A percentile compares a stretch with the other conserved stretches of the same genome.
These are phyloP conservation scores for Macadamia tetraphylla DNA, from an alignment of 164 flowering plant species.

Conservation along the genomic window DNA sequence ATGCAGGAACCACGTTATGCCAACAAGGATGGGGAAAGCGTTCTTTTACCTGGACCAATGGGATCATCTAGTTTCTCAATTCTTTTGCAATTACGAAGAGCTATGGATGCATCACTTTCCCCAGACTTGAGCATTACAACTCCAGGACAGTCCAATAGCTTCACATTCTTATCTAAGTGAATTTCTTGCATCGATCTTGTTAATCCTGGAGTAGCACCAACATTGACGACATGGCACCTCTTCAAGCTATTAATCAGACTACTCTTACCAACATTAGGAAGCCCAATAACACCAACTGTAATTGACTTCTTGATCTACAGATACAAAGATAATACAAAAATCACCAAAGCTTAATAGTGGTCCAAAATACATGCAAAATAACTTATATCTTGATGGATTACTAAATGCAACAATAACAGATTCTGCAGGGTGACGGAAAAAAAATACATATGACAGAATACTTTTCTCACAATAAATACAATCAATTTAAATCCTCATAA, in stretches of 20 bases:
- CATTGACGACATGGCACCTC: constrained; percentile 82
- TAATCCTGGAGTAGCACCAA: constrained; percentile 95
- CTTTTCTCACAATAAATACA: too few relatives aligned
- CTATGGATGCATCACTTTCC: constrained; percentile 64
- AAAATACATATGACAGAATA: too few relatives aligned
- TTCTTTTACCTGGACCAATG: constrained; percentile 63
- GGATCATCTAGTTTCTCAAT: constrained; percentile 94
- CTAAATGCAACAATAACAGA: too few relatives aligned
- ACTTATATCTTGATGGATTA: too few relatives aligned
- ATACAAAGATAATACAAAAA: too few relatives aligned
- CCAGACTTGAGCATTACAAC: constrained; percentile 82
- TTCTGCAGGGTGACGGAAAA: too few relatives aligned
- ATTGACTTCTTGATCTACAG: constrained; percentile 82
- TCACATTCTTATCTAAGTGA: constrained; percentile 87
- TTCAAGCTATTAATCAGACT: constrained; percentile 93
- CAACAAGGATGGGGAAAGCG: not conserved
- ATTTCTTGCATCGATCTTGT: constrained; percentile 98
- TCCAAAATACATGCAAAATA: too few relatives aligned
- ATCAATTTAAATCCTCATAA: too few relatives aligned
- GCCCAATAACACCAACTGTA: constrained; percentile 84
- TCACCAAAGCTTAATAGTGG: too few relatives aligned
- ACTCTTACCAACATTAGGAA: constrained; percentile 99
- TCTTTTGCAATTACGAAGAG: constrained; percentile 92
- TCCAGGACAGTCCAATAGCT: constrained; percentile 97
- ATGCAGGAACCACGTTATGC: too few relatives aligned